These are phyloP conservation scores for Thinopyrum elongatum DNA, from an alignment of 176 grass and related monocot species.

Conservation along the genomic window DNA sequence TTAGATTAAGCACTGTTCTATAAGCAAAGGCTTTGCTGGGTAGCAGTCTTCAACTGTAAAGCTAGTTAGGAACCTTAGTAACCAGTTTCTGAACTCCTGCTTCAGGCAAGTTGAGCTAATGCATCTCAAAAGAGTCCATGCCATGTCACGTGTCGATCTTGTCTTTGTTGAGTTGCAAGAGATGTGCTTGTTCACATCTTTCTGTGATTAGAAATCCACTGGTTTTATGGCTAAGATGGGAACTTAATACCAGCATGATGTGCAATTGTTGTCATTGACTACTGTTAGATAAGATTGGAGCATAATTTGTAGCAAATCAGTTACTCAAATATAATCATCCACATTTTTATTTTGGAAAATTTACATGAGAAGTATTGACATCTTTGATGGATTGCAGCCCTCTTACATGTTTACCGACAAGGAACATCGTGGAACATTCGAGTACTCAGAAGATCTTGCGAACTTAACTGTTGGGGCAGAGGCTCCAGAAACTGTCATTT, in stretches of 20 bases:
- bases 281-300: background rate
- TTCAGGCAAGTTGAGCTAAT: background rate
- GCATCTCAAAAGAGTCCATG: background rate
- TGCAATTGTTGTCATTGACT: constrained; percentile 11
- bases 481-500: constrained; percentile 57
- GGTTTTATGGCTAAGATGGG: background rate
- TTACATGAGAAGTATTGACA: background rate
- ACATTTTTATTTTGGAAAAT: constrained; percentile 15
- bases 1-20: background rate
- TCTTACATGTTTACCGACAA: constrained; percentile 99
- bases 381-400: constrained; percentile 62
- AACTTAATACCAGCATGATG: background rate
- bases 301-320: constrained; percentile 6
- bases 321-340: constrained; percentile 5
- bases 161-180: background rate
- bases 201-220: constrained; percentile 18
- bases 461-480: constrained; percentile 68
- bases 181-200: constrained; percentile 1
- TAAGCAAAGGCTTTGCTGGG: background rate
- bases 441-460: constrained; percentile 85
- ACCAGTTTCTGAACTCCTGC: background rate
- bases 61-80: background rate
- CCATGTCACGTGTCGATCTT: background rate
- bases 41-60: constrained; percentile 12
- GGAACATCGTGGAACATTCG: constrained; percentile 95